Evolutionary conservation across 2,329 filamentous ascomycete genomes (phyloP), one percentile per base, ranked within the genome.

Genomic region (Dothiorella sarmentorum): DNA sequence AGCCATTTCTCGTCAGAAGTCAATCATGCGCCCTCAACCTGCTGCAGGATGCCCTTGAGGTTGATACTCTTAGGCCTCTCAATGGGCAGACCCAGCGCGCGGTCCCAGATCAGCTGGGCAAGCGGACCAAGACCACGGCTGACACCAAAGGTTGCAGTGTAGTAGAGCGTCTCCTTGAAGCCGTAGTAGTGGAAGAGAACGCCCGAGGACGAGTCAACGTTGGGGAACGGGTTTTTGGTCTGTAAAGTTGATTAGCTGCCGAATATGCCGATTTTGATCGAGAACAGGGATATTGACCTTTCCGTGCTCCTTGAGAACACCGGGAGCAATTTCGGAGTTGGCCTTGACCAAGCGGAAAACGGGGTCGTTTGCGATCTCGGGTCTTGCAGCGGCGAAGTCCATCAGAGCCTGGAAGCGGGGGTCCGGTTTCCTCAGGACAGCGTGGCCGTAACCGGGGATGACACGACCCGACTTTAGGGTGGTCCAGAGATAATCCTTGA

Each of bases 31-130:
- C 47, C 47, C 7, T 20, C 47, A 10, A 77, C 75, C 65, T 77
- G 73, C 66, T 92, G 88, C 65, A 96, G 78, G 65, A 99, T 78
- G 10, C 93, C 93, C 73, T 90, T 82, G 58, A 99, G 80, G 77
- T 96, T 94, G 72, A 97, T 96, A 76, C 90, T 96, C 89, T 99
- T 99, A 51, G 94, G 94, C 62, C 93, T 83, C 85, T 99, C 94
- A 69, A 99, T 99, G 10, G 94, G 94, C 71, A 97, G 80, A 56
- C 94, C 94, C 63, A 99, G 77, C 15, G 92, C 92, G 51, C 94
- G 85, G 74, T 97, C 93, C 94, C 94, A 97, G 72, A 99, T 88
- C 63, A 99, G 82, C 76, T 99, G 94, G 42, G 91, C 91, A 49
- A 99, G 81, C 20, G 94, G 94, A 7, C 94, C 94, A 15, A 99